Conservation (phyloP, 495 filamentous ascomycete genomes). For the Tuber microsphaerosporum region DNA sequence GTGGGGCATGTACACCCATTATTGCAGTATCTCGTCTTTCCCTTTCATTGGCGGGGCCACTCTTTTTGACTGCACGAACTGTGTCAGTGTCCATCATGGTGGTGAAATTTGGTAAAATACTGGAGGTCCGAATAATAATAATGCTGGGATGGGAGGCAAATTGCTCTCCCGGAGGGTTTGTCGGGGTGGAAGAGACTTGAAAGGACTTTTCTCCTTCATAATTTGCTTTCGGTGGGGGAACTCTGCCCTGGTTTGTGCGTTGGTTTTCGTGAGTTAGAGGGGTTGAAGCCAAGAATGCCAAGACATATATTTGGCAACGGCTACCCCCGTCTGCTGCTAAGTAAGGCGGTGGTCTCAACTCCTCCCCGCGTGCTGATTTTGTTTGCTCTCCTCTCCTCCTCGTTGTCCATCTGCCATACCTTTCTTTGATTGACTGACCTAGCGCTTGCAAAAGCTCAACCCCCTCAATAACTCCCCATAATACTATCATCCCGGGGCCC, state of each 20-base stretch:
- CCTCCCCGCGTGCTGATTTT: not conserved
- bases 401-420: not conserved
- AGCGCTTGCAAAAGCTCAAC: not conserved
- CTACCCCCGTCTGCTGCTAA: not conserved
- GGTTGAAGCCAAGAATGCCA: not conserved
- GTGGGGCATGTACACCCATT: slow-evolving; percentile 55
- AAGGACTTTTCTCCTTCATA: not conserved
- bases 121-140: not conserved
- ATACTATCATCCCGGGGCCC: not conserved
- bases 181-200: not conserved
- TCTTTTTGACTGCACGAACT: slow-evolving; percentile 14
- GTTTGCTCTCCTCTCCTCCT: not conserved
- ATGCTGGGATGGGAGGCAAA: not conserved
- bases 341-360: not conserved
- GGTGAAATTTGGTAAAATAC: not conserved
- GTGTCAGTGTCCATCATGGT: not conserved
- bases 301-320: not conserved
- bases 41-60: slow-evolving; percentile 21
- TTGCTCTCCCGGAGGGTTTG: not conserved
- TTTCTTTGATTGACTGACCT: not conserved
- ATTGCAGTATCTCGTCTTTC: slow-evolving; percentile 56
- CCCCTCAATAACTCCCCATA: not conserved
- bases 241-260: not conserved
- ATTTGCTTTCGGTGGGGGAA: not conserved
- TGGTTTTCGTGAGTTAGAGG: not conserved